Percentiles rank a stretch among this genome's conserved stretches.
Evolutionary conservation across 768 basidiomycete species (phyloP).

Genomic region (Mycena filopes): DNA sequence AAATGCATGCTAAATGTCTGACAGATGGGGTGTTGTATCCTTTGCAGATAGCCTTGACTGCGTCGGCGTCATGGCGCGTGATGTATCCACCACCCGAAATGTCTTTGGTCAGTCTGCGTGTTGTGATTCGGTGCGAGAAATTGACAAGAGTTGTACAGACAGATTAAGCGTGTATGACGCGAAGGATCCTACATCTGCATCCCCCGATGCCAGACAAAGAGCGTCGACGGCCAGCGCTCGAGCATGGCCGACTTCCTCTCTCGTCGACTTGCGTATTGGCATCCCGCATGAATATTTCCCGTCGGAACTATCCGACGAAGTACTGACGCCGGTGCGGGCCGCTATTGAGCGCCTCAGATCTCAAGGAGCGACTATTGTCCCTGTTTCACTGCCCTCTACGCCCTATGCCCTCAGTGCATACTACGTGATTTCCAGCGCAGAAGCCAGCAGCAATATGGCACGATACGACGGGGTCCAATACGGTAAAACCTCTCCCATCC

Average conservation of each 20-base stretch:
- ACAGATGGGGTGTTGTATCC: conserved; percentile 89
- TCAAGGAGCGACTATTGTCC: conserved; percentile 73
- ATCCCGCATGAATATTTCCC: conserved; percentile 91
- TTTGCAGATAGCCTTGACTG: conserved; percentile 97
- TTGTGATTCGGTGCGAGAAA: background rate
- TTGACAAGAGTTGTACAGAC: conserved; percentile 43
- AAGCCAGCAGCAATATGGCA: conserved; percentile 92
- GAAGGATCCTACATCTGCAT: conserved; percentile 80
- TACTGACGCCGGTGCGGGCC: conserved; percentile 57
- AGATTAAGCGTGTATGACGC: conserved; percentile 67
- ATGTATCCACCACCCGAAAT: conserved; percentile 57
- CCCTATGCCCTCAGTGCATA: conserved; percentile 89
- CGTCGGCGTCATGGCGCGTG: conserved; percentile 81
- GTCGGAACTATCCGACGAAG: conserved; percentile 61
- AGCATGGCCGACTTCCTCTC: conserved; percentile 23
- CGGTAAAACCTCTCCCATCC: conserved; percentile 53
- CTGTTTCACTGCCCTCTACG: conserved; percentile 78
- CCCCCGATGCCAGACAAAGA: conserved; percentile 45
- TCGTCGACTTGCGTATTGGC: conserved; percentile 75
- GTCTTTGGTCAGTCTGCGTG: conserved; percentile 71
- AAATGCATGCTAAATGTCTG: background rate
- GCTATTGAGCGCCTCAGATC: conserved; percentile 52
- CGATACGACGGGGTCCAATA: conserved; percentile 90
- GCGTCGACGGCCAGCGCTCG: conserved; percentile 28
- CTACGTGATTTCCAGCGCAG: conserved; percentile 95